Percentiles rank a stretch among this genome's conserved stretches.
phyloP scores from a whole-genome alignment of 306 rosid species.

The Sphenostylis stenocarpa region DNA sequence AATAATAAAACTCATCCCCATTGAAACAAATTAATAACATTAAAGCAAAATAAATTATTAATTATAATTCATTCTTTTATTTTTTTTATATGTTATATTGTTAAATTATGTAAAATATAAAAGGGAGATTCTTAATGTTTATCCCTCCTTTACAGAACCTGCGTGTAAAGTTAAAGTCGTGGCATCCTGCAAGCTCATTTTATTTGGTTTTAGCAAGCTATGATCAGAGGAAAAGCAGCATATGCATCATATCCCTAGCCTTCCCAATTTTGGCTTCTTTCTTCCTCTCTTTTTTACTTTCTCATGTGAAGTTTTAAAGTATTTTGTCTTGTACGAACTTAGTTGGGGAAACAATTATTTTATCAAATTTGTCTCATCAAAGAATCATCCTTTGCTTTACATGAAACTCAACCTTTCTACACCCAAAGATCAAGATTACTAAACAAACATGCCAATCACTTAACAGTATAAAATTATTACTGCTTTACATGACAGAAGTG shows the following conservation, averaged over 20 bases:
- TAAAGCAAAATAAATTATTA: no score
- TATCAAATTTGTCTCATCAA: background rate
- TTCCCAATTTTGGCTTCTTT: constrained; percentile 17
- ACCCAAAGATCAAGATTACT: background rate
- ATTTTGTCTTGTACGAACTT: background rate
- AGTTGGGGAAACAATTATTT: background rate
- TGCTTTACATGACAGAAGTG: no score
- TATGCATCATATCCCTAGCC: background rate
- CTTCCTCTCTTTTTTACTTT: background rate
- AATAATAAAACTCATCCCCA: no score
- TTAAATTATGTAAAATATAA: background rate
- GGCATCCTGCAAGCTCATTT: background rate
- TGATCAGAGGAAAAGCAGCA: constrained; percentile 22
- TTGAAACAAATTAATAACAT: no score
- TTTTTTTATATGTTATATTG: no score
- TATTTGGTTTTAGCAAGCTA: background rate
- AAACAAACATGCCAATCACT: background rate
- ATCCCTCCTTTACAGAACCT: background rate
- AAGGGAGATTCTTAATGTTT: background rate
- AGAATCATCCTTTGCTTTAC: background rate
- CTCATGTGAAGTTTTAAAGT: constrained; percentile 20
- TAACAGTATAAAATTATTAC: no score
- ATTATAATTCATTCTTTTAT: no score
- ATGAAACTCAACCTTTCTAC: background rate
- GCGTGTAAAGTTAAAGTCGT: background rate